Evolutionary conservation across 1,284 basidiomycete species (phyloP), one percentile per base, ranked within the genome.

Genomic region (Porogramme epimiltina): DNA sequence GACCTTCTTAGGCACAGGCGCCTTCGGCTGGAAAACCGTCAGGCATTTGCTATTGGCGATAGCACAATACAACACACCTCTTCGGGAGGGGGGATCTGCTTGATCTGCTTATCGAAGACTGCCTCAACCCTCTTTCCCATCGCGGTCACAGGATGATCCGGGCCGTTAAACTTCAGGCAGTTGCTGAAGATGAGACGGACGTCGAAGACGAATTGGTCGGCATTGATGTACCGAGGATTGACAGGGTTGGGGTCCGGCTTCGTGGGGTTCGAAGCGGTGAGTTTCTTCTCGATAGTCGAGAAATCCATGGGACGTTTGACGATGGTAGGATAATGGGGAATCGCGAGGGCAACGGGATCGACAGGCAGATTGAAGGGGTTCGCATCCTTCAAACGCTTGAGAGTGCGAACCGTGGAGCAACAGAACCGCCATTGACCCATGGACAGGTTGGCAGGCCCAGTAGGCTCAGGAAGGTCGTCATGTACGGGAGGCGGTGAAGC

Each of bases 221-320:
- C 84, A 51, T 67, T 82, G 44, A 69, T 59, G 66, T 95, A 96
- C 15, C 85, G 87, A 16, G 90, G 90, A 61, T 90, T 89, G 42
- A 72, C 68, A 1, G 75, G 71, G 62, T 87, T 89, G 16, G 77
- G 69, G 56, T 91, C 89, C 26, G 84, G 85, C 69, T 92, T 93
- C 59, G 76, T 69, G 3, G 91, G 89, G 62, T 90, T 91, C 9
- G 89, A 90, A 1, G 88, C 83, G 25, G 70, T 66, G 36, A 98
- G 78, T 73, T 98, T 97, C 63, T 84, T 84, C 72, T 98, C 96
- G 56, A 98, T 84, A 20, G 95, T 97, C n/a, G 85, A 81, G 45
- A 99, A 82, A 69, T 99, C 97, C 93, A 98, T 98, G 0, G 97
- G 97, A 28, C 81, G 82, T 64, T 87, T 90, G 73, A 99, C 86